Conservation (phyloP, 1,139 yeast genomes). For the Scheffersomyces illinoinensis region DNA sequence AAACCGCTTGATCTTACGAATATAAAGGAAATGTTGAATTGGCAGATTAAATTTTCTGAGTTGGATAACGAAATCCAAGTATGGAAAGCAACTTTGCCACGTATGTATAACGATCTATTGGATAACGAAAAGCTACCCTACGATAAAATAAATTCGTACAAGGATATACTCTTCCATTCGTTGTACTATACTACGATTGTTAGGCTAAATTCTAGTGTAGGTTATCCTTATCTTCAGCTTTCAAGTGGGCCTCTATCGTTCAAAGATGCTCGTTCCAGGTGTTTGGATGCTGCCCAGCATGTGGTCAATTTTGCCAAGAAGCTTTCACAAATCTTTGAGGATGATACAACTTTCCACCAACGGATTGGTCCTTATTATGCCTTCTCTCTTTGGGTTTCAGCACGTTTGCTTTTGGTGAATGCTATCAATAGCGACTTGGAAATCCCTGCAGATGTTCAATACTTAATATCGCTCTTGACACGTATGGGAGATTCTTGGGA, state of each 20-base stretch:
- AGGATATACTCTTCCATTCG: neutral
- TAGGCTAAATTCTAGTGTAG: neutral
- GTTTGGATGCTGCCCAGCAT: neutral
- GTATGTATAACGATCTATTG: neutral
- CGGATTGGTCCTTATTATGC: conserved; percentile 1
- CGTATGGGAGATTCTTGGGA: conserved; percentile 1
- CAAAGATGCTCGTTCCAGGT: neutral
- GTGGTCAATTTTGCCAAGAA: neutral
- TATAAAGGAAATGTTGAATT: neutral
- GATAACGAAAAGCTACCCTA: neutral
- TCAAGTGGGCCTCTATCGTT: neutral
- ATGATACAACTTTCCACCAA: neutral
- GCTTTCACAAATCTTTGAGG: neutral
- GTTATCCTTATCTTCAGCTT: neutral
- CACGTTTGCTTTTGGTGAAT: conserved; percentile 1
- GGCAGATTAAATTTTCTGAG: conserved; percentile 2
- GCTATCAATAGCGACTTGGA: neutral
- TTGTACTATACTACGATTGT: neutral
- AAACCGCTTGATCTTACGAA: neutral
- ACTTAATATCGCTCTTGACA: neutral
- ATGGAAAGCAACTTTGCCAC: conserved; percentile 1
- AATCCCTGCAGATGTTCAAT: neutral
- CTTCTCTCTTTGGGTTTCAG: conserved; percentile 1
- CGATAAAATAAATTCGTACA: neutral
- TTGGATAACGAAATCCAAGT: conserved; percentile 1